Base-by-base conservation (phyloP, 129 eudicot species). In the Flaveria trinervia region DNA sequence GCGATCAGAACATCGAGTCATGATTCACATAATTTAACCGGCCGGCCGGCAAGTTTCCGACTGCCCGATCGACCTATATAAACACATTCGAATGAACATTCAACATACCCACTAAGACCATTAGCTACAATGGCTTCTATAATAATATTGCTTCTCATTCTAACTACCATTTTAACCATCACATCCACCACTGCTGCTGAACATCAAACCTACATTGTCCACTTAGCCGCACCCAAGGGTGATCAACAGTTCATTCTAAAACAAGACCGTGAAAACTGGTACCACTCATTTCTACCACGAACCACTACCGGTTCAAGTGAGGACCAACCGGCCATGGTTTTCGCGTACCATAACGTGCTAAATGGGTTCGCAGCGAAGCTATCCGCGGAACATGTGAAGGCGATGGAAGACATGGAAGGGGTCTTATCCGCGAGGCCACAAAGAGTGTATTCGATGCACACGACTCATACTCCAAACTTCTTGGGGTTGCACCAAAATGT, bases 311-410 rank as follows among this genome's bases (percentile, higher is more conserved):
- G 45, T 0, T 54, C 67, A 33, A 71, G 62, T 2, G 67, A 80
- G 1, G 71, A 39, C 5, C 50, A 15, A 15, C 43, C 79, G 10
- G 46, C 73, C 26, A 51, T 87, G 75, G 61, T 90, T 17, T 74
- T 83, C 45, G 70, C 84, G 8, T 90, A 90, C 10, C 88, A 71
- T 26, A 72, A 86, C n/a, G 89, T 86, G 25, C 30, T 86, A 12
- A 82, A 36, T 1, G 97, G 93, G 33, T 91, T 91, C 33, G 90
- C 97, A n/a, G 97, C 93, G 2, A 86, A 79, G 56, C 57, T 91
- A 18, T 30, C 92, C 0, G 22, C 67, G 0, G 86, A 86, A 4
- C 87, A 91, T 13, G 88, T 77, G 4, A 78, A 88, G 79, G 85
- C 75, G 10, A 86, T 91, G 91, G 79, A 83, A 46, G 51, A 44